Base-by-base conservation (phyloP, 2,329 filamentous ascomycete genomes). In the Penicillium sp. region DNA sequence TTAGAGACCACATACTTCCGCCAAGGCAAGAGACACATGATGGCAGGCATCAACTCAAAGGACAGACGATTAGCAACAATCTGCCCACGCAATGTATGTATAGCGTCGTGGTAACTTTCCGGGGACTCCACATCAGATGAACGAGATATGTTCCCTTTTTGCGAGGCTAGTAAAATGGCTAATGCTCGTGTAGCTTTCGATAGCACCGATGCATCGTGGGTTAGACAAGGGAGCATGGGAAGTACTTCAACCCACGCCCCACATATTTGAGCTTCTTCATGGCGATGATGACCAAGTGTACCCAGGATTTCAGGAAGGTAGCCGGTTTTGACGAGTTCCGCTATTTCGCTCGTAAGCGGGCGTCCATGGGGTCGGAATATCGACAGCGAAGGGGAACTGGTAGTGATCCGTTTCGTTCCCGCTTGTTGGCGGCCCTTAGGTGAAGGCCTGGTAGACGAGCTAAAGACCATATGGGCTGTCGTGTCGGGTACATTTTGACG, bases 171-270 rank as follows among this genome's bases (percentile, higher is more conserved):
- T 0, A 75, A 70, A 1, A 72, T 54, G 0, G 72, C 55, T 0
- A 81, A 68, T 6, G 78, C 73, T 51, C 71, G 72, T 56, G 79
- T 70, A 1, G 78, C 71, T 1, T 71, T 66, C 1, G 66, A 63
- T 6, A 80, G 59, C 2, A 72, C 62, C 0, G 62, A 42, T 8
- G 72, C 66, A 22, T 53, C 37, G 6, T 33, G 22, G 17, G 59
- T 4, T 10, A 44, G 30, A 26, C 64, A 61, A 1, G 66, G 57
- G 13, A 63, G 63, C 9, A 59, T 51, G 1, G 69, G 66, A 2
- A 81, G 67, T 0, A 76, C 71, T 55, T 78, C 76, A 0, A 80
- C 72, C 79, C 79, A 81, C 0, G 76, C 70, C 8, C 79, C 79
- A 58, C 78, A 80, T 49, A 80, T 74, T 10, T 74, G 72, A 26